phyloP scores from a whole-genome alignment of 2,329 filamentous ascomycete genomes.

The Epichloe aotearoae region DNA sequence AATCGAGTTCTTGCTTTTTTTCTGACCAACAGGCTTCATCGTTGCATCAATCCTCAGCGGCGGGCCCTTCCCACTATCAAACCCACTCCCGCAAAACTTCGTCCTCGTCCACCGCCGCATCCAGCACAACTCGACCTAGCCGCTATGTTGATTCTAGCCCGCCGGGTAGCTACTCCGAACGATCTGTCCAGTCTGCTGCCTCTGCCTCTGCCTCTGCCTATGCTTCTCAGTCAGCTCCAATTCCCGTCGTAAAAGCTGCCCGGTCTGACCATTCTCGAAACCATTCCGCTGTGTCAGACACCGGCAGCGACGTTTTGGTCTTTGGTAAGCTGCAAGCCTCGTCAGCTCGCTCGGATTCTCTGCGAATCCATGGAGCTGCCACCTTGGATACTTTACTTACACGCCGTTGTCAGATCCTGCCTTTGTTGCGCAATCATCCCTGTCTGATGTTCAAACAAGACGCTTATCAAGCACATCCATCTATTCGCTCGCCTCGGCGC shows the following conservation, averaged over 20 bases:
- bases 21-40: neutral
- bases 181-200: conserved; percentile 48
- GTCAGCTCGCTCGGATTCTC: conserved; percentile 34
- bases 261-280: conserved; percentile 29
- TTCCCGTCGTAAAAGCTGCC: conserved; percentile 29
- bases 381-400: conserved; percentile 14
- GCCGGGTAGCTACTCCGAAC: conserved; percentile 42
- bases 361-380: conserved; percentile 25
- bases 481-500: conserved; percentile 53
- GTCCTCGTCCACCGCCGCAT: conserved; percentile 26
- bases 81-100: conserved; percentile 24
- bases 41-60: neutral
- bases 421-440: conserved; percentile 31
- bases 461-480: conserved; percentile 62
- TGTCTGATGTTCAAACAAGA: conserved; percentile 42
- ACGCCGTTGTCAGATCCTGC: conserved; percentile 35
- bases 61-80: neutral
- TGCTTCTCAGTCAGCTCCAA: conserved; percentile 33
- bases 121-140: conserved; percentile 35
- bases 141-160: conserved; percentile 47
- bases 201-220: conserved; percentile 20
- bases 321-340: conserved; percentile 27
- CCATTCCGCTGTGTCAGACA: conserved; percentile 29
- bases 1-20: neutral
- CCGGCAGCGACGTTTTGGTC: conserved; percentile 25